Base-by-base conservation (phyloP, 495 filamentous ascomycete genomes). In the Clohesyomyces aquaticus region DNA sequence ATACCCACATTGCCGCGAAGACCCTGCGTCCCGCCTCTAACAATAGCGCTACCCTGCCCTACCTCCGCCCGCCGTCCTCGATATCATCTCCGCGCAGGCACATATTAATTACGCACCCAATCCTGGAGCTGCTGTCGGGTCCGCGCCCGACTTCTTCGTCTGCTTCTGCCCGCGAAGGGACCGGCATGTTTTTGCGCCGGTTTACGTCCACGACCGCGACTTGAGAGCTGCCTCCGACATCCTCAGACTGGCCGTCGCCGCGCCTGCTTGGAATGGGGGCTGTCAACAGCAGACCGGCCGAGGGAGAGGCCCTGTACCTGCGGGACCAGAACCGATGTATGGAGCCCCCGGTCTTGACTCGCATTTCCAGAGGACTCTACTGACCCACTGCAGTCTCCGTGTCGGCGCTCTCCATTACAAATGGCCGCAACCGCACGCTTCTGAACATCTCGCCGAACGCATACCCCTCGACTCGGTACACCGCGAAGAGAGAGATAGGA, bases 281-380 rank as follows among this genome's bases (percentile, higher is more conserved):
- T 81, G 88, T 98, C 75, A 88, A 84, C 76, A 97, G 93, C 81
- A 88, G 86, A 76, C 86, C 87, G 65, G 93, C 60, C 23, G 64
- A 97, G 72, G 88, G 89, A 72, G 83, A 87, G 65, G 81, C 83
- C 70, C 77, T 97, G 75, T 92, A 88, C 74, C 82, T 97, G 75
- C 88, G 90, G 78, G 93, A 98, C 74, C 94, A 97, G 78, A 89
- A 80, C 72, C 85, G 91, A 80, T 85, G 93, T 98, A 75, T 66
- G 83, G 75, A 55, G 46, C 22, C 28, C 63, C 6, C 6, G 4
- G 18, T 26, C 25, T 27, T 26, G 2, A 26, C 50, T 51, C 35
- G 9, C 67, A 62, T 43, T 67, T 25, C 41, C 9, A 19, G 14
- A 38, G 48, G 29, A 53, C 38, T 0, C 26, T 19, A 38, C 52